Base-by-base conservation (phyloP, 129 eudicot genomes). In the Dittrichia graveolens region DNA sequence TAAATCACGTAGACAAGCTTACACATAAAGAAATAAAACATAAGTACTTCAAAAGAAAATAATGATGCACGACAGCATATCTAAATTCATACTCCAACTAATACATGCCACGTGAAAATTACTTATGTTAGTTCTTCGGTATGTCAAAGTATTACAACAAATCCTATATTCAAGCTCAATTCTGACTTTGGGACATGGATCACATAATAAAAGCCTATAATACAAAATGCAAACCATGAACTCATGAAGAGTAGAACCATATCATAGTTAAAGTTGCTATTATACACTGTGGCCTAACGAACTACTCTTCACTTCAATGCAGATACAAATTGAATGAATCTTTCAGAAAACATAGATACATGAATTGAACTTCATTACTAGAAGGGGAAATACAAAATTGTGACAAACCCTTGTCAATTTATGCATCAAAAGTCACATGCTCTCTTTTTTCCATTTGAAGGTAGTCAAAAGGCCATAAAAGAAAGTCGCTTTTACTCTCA, bases 251-350 rank as follows among this genome's bases (percentile, higher is more conserved):
- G 0, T 24, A 24, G 31, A 24, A 24, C 31, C 31, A 53, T 53
- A 38, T 50, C 49, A 39, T 52, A 18, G 42, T 41, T 52, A 37
- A 52, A 11, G 56, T 48, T 49, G 61, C 52, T 31, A 39, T 31
- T 2, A 73, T 61, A 61, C 48, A 12, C 11, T 10, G 40, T 47
- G 61, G 69, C 59, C 56, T 45, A 62, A 50, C 8, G 6, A 13
- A 41, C 35, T 52, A 13, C n/a, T 19, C 49, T 62, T 44, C 53
- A 40, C 71, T 61, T 73, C 71, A 73, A 50, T 49, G 34, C 13
- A 5, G 54, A 38, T 38, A 73, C 12, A 60, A 61, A 37, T 14
- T 11, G 8, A 73, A 37, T n/a, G 61, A 53, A 12, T 49, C 4
- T 38, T 53, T 38, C 49, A 39, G 11, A 14, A 61, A n/a, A 44